Base-by-base conservation (phyloP, 2,329 filamentous ascomycete species). In the Sphaerulina vaccinii region DNA sequence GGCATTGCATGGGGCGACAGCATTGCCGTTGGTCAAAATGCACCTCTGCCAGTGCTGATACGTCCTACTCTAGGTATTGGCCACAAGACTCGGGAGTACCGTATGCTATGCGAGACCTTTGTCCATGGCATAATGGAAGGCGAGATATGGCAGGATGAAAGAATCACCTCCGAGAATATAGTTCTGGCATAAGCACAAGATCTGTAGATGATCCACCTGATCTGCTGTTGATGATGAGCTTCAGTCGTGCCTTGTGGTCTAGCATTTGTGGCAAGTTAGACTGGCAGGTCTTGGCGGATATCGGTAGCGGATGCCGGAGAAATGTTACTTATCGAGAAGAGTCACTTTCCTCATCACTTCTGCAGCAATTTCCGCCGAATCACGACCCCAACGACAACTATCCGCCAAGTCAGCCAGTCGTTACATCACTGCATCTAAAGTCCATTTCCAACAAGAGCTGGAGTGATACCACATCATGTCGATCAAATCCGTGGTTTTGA, bases 401-500 rank as follows among this genome's bases (percentile, higher is more conserved):
- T n/a, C n/a, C n/a, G n/a, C n/a, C n/a, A n/a, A n/a, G n/a, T n/a
- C n/a, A n/a, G n/a, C n/a, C n/a, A n/a, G n/a, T n/a, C n/a, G n/a
- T n/a, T n/a, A n/a, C n/a, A n/a, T n/a, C n/a, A n/a, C n/a, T n/a
- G n/a, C n/a, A n/a, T n/a, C n/a, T n/a, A n/a, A n/a, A n/a, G n/a
- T n/a, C n/a, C n/a, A n/a, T n/a, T n/a, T n/a, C n/a, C n/a, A n/a
- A n/a, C 5, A 8, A 19, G 11, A 18, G 15, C 3, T 13, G 9
- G 21, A 23, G 19, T 10, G 22, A 23, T 5, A 36, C 16, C 23
- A 23, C 19, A 36, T 29, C 21, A 63, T 60, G 57, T 38, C 46
- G 13, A 70, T 75, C 64, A 69, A 74, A 52, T 75, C 72, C 37
- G 72, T 77, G 37, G 65, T 71, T 41, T 64, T 76, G 40, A 64